Percentiles rank a stretch among this genome's conserved stretches.
Evolutionary conservation across 2,329 filamentous ascomycete species (phyloP).

Genomic region (Exophiala dermatitidis): DNA sequence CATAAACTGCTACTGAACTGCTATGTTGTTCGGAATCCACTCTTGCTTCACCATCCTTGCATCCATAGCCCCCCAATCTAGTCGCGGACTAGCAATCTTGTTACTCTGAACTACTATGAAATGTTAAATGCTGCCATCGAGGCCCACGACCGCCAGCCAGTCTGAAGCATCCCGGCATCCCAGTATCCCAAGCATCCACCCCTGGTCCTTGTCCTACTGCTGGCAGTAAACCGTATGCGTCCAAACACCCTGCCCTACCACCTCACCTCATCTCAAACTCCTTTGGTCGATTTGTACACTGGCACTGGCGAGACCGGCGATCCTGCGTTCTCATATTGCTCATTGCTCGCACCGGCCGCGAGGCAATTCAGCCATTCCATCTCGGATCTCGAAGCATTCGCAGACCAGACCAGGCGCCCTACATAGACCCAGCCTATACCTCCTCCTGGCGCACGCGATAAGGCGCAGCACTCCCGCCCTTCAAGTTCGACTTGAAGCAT

Average conservation of each 20-base stretch:
- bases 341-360: slow-evolving; percentile 4
- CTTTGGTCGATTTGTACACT: not conserved
- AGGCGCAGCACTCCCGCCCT: slow-evolving; percentile 18
- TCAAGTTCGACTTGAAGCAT: slow-evolving; percentile 2
- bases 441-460: slow-evolving; percentile 14
- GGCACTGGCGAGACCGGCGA: slow-evolving; percentile 2
- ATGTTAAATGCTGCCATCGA: slow-evolving; percentile 1
- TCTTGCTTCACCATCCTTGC: slow-evolving; percentile 12
- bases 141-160: not conserved
- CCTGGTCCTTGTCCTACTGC: slow-evolving; percentile 4
- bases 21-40: slow-evolving; percentile 3
- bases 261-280: slow-evolving; percentile 2
- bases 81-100: not conserved
- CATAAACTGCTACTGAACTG: too few species aligned
- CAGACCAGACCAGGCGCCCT: not conserved
- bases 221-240: not conserved
- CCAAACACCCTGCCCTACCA: not conserved
- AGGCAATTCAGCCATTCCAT: slow-evolving; percentile 1
- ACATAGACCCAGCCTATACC: not conserved
- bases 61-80: slow-evolving; percentile 13
- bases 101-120: not conserved
- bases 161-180: not conserved
- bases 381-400: not conserved
- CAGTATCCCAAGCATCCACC: not conserved
- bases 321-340: slow-evolving; percentile 10